These are phyloP conservation scores for Podospora anserina DNA, from an alignment of 495 filamentous ascomycete genomes.

Conservation along the genomic window DNA sequence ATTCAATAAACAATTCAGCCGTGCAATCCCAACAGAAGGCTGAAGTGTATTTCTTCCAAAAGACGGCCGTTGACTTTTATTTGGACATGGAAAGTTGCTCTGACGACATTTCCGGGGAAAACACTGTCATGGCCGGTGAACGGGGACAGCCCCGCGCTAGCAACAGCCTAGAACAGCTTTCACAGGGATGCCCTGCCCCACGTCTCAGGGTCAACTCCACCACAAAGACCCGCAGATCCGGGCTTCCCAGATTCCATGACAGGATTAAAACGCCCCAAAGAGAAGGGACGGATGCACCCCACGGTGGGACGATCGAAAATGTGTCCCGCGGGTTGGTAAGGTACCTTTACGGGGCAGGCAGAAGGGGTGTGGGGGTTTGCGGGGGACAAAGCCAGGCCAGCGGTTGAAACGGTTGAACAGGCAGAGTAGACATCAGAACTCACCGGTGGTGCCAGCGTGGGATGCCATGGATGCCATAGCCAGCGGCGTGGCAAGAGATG, in stretches of 20 bases:
- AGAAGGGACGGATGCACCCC: slow-evolving; percentile 20
- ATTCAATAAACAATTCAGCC: not conserved
- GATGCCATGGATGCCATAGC: slow-evolving; percentile 6
- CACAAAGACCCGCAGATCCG: not conserved
- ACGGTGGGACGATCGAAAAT: slow-evolving; percentile 13
- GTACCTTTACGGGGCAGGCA: not conserved
- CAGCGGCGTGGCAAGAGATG: slow-evolving; percentile 7
- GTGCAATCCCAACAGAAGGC: not conserved
- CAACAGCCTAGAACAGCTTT: slow-evolving; percentile 8
- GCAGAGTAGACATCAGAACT: slow-evolving; percentile 17
- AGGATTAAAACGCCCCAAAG: not conserved
- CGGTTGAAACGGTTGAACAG: slow-evolving; percentile 12
- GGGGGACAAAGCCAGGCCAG: not conserved
- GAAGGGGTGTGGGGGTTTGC: slow-evolving; percentile 13
- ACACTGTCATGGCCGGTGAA: not conserved
- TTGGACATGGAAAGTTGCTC: not conserved
- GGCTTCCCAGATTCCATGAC: slow-evolving; percentile 7
- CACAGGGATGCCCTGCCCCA: slow-evolving; percentile 14
- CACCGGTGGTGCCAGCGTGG: slow-evolving; percentile 18
- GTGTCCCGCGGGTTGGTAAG: not conserved
- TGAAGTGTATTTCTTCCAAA: not conserved
- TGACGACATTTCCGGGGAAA: slow-evolving; percentile 20
- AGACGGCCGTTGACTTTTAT: not conserved
- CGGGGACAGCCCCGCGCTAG: slow-evolving; percentile 19
- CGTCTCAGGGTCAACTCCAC: slow-evolving; percentile 19